A percentile compares a stretch with the other conserved stretches of the same genome.
Conservation (phyloP, 768 basidiomycete species). For the Kwoniella bestiolae region DNA sequence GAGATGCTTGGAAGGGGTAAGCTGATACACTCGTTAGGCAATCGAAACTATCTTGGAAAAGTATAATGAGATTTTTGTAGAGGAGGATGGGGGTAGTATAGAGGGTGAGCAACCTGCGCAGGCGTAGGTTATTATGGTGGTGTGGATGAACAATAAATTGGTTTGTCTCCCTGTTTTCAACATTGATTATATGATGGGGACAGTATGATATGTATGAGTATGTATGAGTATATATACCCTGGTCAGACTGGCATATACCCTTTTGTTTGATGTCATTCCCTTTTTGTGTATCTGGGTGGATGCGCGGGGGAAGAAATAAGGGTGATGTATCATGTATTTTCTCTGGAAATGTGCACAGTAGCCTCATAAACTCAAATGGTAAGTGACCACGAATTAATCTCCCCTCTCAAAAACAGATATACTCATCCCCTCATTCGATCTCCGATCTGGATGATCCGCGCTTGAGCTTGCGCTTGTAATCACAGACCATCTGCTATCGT, state of each 20-base stretch:
- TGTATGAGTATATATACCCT: no score
- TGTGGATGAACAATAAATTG: no score
- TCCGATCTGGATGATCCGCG: background rate
- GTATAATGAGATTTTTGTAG: slow-evolving; percentile 95
- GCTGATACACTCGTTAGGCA: slow-evolving; percentile 63
- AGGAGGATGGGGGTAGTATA: slow-evolving; percentile 62
- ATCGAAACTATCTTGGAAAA: slow-evolving; percentile 94
- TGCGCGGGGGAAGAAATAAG: background rate
- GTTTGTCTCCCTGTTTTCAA: no score
- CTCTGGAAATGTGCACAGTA: no score
- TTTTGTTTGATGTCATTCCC: background rate
- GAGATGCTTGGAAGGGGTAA: slow-evolving; percentile 58
- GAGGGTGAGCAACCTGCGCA: slow-evolving; percentile 1
- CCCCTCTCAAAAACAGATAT: no score
- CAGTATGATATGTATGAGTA: no score
- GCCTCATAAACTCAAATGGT: no score
- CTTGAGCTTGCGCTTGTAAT: no score
- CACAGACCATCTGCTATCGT: background rate
- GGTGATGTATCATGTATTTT: no score
- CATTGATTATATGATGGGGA: no score
- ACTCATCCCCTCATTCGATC: background rate
- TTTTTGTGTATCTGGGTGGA: background rate
- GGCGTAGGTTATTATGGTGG: slow-evolving; percentile 12
- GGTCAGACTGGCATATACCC: background rate
- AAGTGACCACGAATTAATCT: no score